These are phyloP conservation scores for Exobasidium cylindrosporum DNA, from an alignment of 1,284 basidiomycete genomes.

Conservation along the genomic window DNA sequence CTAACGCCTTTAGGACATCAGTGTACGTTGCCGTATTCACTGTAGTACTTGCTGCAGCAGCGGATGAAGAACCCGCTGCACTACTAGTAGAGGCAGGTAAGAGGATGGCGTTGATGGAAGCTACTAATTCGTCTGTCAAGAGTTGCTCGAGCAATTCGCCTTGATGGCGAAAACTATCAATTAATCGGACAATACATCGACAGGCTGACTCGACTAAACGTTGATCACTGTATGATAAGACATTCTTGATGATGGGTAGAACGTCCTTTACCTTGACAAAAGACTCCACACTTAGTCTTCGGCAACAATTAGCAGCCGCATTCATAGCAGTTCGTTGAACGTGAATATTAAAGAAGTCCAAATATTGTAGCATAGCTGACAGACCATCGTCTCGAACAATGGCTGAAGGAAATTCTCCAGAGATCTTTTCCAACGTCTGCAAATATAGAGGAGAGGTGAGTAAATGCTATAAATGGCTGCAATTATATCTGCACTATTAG, in stretches of 20 bases:
- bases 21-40: constrained; percentile 40
- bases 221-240: constrained; percentile 48
- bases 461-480: background rate
- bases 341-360: constrained; percentile 55
- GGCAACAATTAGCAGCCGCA: constrained; percentile 50
- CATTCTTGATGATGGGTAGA: constrained; percentile 48
- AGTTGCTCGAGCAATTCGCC: constrained; percentile 46
- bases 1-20: constrained; percentile 46
- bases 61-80: constrained; percentile 10
- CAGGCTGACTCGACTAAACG: constrained; percentile 52
- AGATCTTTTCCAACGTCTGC: constrained; percentile 51
- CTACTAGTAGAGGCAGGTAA: constrained; percentile 24
- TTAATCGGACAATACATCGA: constrained; percentile 44
- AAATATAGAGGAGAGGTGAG: background rate
- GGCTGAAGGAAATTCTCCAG: constrained; percentile 39
- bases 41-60: constrained; percentile 18
- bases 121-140: constrained; percentile 32
- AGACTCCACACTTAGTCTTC: constrained; percentile 37
- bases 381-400: constrained; percentile 51
- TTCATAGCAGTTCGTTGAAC: constrained; percentile 53
- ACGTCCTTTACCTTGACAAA: constrained; percentile 34
- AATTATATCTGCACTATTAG: background rate
- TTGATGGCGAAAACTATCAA: constrained; percentile 40
- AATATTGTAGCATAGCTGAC: constrained; percentile 49
- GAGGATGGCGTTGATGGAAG: constrained; percentile 42